Evolutionary conservation across 352 stramenopile species (phyloP).

Genomic region (Pythium phragmitis): DNA sequence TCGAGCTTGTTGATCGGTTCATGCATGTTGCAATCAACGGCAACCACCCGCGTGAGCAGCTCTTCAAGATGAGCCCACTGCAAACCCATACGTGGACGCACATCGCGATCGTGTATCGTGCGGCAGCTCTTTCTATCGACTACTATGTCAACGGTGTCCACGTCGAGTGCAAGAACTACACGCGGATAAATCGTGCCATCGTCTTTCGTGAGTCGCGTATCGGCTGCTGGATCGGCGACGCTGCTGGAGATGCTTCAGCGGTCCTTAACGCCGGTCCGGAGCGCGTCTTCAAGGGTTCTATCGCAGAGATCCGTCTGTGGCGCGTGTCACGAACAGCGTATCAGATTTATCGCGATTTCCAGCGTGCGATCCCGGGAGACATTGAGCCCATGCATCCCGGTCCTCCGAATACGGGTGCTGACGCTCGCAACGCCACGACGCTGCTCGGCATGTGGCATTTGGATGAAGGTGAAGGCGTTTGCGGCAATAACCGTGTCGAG

Average conservation of each 20-base stretch:
- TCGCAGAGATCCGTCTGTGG: conserved; percentile 80
- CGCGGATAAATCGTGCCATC: conserved; percentile 40
- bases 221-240: conserved; percentile 70
- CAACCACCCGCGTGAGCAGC: conserved; percentile 64
- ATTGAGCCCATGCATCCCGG: conserved; percentile 26
- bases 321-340: conserved; percentile 32
- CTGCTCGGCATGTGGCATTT: conserved; percentile 71
- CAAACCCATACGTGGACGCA: conserved; percentile 71
- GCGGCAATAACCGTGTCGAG: conserved; percentile 44
- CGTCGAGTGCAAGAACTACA: conserved; percentile 40
- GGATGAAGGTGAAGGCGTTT: conserved; percentile 73
- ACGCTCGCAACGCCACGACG: conserved; percentile 15
- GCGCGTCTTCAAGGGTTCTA: conserved; percentile 67
- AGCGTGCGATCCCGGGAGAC: conserved; percentile 57
- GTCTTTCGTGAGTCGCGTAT: conserved; percentile 56
- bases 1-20: conserved; percentile 67
- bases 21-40: conserved; percentile 74
- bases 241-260: conserved; percentile 31
- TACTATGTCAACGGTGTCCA: conserved; percentile 60
- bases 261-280: conserved; percentile 38
- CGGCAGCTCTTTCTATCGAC: conserved; percentile 24
- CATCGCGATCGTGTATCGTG: conserved; percentile 55
- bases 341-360: conserved; percentile 63
- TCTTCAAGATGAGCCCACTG: conserved; percentile 60
- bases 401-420: conserved; percentile 8